Percentiles rank a stretch among this genome's conserved stretches.
phyloP scores from a whole-genome alignment of 257 asterid genomes.

The Prunella vulgaris region DNA sequence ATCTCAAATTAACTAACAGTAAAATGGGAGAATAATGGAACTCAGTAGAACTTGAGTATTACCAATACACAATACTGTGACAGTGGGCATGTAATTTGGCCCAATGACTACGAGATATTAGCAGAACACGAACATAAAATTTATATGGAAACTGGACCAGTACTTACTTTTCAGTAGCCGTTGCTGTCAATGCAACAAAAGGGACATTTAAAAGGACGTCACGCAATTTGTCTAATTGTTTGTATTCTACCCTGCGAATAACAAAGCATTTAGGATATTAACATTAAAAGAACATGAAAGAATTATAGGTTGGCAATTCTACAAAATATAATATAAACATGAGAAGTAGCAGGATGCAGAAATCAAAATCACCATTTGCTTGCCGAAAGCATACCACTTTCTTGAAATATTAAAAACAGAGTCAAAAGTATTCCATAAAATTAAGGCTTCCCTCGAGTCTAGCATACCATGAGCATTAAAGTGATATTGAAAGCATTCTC shows the following conservation, averaged over 20 bases:
- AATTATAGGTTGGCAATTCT: background rate
- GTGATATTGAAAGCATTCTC: background rate
- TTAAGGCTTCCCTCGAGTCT: conserved; percentile 4
- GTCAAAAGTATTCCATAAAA: background rate
- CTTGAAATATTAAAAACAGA: background rate
- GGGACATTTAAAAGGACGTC: conserved; percentile 65
- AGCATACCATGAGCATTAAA: background rate
- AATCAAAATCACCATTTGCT: background rate
- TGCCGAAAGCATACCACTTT: background rate
- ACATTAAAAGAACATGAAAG: background rate
- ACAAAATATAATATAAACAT: background rate
- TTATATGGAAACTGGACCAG: conserved; percentile 5
- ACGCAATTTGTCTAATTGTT: conserved; percentile 74
- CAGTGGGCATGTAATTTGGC: background rate
- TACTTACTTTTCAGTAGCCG: conserved; percentile 91
- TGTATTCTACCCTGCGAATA: conserved; percentile 75
- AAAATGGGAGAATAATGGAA: background rate
- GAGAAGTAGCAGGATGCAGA: background rate
- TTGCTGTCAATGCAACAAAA: conserved; percentile 85
- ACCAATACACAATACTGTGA: background rate
- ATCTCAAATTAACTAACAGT: background rate
- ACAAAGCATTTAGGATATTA: conserved; percentile 19
- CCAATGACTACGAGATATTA: background rate
- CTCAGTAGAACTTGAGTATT: background rate
- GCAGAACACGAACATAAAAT: background rate